These are phyloP conservation scores for Colletotrichum sublineola DNA, from an alignment of 2,329 filamentous ascomycete species.

Conservation along the genomic window DNA sequence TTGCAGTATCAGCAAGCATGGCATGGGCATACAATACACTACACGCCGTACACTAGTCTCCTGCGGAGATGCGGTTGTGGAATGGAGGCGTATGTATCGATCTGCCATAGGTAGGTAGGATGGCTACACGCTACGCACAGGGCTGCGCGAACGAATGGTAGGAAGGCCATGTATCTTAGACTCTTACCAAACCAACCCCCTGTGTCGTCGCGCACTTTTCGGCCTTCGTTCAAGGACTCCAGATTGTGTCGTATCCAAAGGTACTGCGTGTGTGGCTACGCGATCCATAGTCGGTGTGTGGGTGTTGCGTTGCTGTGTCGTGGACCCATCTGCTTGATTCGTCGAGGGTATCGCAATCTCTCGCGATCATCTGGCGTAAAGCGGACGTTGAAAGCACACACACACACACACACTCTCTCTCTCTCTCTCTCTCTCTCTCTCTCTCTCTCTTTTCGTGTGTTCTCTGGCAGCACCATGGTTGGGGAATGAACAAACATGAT, in stretches of 20 bases:
- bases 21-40: neutral
- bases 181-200: slow-evolving; percentile 14
- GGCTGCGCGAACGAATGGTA: neutral
- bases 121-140: neutral
- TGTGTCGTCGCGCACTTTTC: slow-evolving; percentile 22
- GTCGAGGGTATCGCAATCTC: slow-evolving; percentile 36
- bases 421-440: too few species aligned
- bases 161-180: neutral
- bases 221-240: neutral
- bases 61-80: slow-evolving; percentile 5
- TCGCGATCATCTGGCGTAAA: slow-evolving; percentile 30
- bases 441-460: neutral
- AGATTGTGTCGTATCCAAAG: slow-evolving; percentile 21
- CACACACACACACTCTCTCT: too few species aligned
- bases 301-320: slow-evolving; percentile 10
- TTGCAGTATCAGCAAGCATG: slow-evolving; percentile 4
- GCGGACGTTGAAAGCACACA: neutral
- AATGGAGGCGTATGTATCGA: slow-evolving; percentile 8
- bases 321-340: slow-evolving; percentile 20
- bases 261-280: neutral
- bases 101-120: neutral
- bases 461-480: neutral
- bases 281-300: slow-evolving; percentile 3
- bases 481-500: neutral
- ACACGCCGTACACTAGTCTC: neutral